Evolutionary conservation across 2,329 filamentous ascomycete genomes (phyloP).

Genomic region (Trichoderma lentiforme): DNA sequence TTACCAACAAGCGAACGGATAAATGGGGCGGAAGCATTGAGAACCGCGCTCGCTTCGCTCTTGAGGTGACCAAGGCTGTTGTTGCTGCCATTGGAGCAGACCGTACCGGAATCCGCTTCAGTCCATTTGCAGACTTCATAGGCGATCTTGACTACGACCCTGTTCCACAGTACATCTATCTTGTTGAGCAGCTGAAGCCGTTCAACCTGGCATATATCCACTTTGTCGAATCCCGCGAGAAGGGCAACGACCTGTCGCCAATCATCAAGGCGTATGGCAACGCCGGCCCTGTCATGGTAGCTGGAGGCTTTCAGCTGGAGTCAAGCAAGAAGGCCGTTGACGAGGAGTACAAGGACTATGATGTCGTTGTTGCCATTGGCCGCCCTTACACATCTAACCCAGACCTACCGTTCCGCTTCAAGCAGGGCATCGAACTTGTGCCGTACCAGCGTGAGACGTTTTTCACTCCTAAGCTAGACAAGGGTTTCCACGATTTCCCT

Average conservation of each 20-base stretch:
- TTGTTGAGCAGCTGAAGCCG: conserved; percentile 6
- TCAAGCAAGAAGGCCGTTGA: conserved; percentile 10
- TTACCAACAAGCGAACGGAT: conserved; percentile 51
- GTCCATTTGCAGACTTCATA: conserved; percentile 44
- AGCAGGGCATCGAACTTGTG: neutral
- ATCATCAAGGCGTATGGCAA: conserved; percentile 8
- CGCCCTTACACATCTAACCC: conserved; percentile 12
- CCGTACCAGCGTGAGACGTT: conserved; percentile 11
- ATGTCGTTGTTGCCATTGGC: conserved; percentile 5
- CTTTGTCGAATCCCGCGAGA: conserved; percentile 5
- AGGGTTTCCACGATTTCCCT: conserved; percentile 10
- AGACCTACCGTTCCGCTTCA: conserved; percentile 8
- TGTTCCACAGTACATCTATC: neutral
- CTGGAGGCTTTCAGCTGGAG: neutral
- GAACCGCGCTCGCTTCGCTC: conserved; percentile 49
- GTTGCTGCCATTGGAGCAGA: conserved; percentile 46
- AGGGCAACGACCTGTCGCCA: neutral
- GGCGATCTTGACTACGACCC: neutral
- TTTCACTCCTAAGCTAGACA: neutral
- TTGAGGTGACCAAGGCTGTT: conserved; percentile 46
- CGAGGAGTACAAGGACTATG: conserved; percentile 1
- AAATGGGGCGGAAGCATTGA: conserved; percentile 53
- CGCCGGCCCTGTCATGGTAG: neutral
- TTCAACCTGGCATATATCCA: conserved; percentile 4
- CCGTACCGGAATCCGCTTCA: conserved; percentile 51